Conservation (phyloP, 78 protist species). For the Andalucia godoyi region DNA sequence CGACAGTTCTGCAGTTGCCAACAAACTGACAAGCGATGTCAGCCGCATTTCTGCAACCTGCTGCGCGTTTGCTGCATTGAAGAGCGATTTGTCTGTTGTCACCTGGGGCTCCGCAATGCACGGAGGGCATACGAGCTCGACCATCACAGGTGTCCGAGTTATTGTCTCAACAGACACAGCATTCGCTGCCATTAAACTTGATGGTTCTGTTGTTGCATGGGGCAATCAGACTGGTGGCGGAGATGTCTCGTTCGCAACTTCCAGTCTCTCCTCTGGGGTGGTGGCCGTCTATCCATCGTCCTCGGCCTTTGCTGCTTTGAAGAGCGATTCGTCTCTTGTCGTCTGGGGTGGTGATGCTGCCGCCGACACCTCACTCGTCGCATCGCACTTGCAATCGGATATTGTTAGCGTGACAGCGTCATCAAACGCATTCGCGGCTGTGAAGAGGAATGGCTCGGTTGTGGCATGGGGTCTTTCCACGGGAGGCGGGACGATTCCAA, state of each 20-base stretch:
- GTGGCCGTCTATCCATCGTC: background rate
- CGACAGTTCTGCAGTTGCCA: background rate
- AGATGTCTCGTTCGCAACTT: no score
- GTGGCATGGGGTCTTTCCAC: conserved; percentile 2
- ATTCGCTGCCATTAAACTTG: background rate
- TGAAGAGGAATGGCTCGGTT: background rate
- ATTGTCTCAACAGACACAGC: background rate
- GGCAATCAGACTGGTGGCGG: background rate
- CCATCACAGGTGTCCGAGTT: background rate
- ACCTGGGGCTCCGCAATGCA: conserved; percentile 10
- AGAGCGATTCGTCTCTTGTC: background rate
- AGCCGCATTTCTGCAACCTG: background rate
- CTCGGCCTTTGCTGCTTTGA: conserved; percentile 1
- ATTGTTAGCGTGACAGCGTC: background rate
- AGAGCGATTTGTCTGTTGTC: background rate
- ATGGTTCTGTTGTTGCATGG: conserved; percentile 8
- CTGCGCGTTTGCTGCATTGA: conserved; percentile 8
- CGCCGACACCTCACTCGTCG: background rate
- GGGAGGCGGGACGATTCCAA: background rate
- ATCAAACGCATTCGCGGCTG: background rate
- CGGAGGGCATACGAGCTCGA: no score
- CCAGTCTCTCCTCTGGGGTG: background rate
- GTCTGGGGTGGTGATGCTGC: background rate
- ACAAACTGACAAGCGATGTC: background rate
- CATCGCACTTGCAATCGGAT: background rate